These are phyloP conservation scores for Penicillium sclerotiorum DNA, from an alignment of 2,329 filamentous ascomycete species.

Conservation along the genomic window DNA sequence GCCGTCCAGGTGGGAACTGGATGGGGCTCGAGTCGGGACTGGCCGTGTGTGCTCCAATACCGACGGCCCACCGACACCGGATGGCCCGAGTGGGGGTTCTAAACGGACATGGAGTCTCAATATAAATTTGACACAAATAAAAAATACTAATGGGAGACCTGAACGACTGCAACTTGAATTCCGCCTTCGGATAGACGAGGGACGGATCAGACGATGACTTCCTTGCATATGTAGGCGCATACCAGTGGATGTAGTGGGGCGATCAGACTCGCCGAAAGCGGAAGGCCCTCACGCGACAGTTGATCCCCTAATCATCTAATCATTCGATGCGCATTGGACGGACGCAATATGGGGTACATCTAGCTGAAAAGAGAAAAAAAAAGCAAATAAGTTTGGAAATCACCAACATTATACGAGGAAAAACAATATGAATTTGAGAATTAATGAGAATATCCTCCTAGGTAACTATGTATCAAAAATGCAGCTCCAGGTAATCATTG, in stretches of 20 bases:
- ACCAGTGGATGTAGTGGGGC: too few species aligned
- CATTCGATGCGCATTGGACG: too few species aligned
- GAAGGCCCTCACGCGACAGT: constrained; percentile 2
- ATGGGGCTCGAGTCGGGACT: not conserved
- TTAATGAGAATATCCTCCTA: too few species aligned
- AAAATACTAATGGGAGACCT: too few species aligned
- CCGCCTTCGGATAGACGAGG: too few species aligned
- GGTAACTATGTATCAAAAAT: constrained; percentile 17
- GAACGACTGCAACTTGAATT: too few species aligned
- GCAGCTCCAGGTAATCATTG: constrained; percentile 30
- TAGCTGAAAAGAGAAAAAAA: not conserved
- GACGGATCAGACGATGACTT: too few species aligned
- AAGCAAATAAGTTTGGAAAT: not conserved
- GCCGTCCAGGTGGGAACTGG: not conserved
- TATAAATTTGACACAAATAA: too few species aligned
- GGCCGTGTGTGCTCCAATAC: not conserved
- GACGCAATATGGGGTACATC: not conserved
- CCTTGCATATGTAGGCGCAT: too few species aligned
- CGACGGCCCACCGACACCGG: not conserved
- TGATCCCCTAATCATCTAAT: too few species aligned
- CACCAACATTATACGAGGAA: not conserved
- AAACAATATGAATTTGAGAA: too few species aligned
- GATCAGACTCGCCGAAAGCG: not conserved
- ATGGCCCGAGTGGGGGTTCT: not conserved
- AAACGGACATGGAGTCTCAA: too few species aligned